phyloP scores from a whole-genome alignment of 345 rosid species.

The Lepidium didymum region DNA sequence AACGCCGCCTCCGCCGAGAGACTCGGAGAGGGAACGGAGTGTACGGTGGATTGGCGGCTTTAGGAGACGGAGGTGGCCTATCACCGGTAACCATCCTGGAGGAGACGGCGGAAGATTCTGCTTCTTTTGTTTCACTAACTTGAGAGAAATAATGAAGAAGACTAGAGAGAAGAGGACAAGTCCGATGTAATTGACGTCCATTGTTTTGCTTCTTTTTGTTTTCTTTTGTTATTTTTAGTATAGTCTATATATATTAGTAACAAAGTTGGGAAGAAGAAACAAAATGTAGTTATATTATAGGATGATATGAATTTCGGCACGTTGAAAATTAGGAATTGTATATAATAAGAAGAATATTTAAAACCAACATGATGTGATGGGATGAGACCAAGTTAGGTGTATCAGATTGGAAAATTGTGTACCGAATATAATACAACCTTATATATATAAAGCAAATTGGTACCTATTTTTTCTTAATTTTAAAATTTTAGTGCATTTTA shows the following conservation, averaged over 20 bases:
- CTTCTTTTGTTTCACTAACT: slow-evolving; percentile 11
- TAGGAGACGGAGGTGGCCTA: slow-evolving; percentile 54
- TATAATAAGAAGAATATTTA: background rate
- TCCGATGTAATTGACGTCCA: slow-evolving; percentile 11
- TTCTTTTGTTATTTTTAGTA: background rate
- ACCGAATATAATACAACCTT: too few species aligned
- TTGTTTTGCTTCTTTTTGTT: background rate
- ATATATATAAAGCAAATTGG: too few species aligned
- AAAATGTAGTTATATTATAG: background rate
- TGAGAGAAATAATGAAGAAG: slow-evolving; percentile 7
- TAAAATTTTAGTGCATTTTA: too few species aligned
- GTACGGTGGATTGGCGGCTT: slow-evolving; percentile 41
- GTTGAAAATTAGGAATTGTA: background rate
- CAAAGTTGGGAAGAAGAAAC: background rate
- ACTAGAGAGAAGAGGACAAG: slow-evolving; percentile 8
- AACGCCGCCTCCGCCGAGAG: slow-evolving; percentile 43
- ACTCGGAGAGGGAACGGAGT: slow-evolving; percentile 27
- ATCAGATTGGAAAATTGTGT: background rate
- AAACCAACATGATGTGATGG: background rate
- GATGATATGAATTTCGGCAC: slow-evolving; percentile 3
- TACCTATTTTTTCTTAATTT: too few species aligned
- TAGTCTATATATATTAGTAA: too few species aligned
- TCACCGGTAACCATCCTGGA: slow-evolving; percentile 34
- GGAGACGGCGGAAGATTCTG: slow-evolving; percentile 45
- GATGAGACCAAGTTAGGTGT: background rate